These are phyloP conservation scores for Paragyromitra xinjiangensis DNA, from an alignment of 495 filamentous ascomycete genomes.

Conservation along the genomic window DNA sequence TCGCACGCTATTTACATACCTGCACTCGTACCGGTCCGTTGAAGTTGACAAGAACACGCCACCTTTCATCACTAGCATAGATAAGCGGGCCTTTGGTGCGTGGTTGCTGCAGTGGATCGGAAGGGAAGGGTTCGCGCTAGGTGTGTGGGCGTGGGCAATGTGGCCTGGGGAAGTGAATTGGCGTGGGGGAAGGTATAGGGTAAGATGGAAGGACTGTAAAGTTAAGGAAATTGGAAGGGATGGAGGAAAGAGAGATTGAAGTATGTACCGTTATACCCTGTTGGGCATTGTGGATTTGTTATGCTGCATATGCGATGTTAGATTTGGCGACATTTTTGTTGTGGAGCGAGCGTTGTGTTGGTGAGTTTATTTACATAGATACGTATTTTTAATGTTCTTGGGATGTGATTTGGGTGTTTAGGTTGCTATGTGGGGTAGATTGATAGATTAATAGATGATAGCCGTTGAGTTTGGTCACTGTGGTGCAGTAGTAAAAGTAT, in stretches of 20 bases:
- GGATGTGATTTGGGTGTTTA: not conserved
- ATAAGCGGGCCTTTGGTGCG: conserved; percentile 67
- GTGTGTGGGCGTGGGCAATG: conserved; percentile 87
- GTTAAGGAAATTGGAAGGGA: conserved; percentile 52
- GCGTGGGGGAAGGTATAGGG: conserved; percentile 83
- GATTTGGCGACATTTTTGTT: conserved; percentile 16
- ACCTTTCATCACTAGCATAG: conserved; percentile 66
- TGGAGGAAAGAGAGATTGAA: conserved; percentile 46
- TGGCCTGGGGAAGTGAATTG: conserved; percentile 83
- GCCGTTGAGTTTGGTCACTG: not conserved
- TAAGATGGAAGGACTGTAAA: conserved; percentile 72
- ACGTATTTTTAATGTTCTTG: conserved; percentile 22
- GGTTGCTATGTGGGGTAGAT: conserved; percentile 14
- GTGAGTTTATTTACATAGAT: conserved; percentile 4
- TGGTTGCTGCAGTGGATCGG: conserved; percentile 89
- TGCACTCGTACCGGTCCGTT: conserved; percentile 76
- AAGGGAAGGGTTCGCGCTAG: conserved; percentile 80
- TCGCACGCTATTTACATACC: conserved; percentile 72
- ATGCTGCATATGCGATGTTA: not conserved
- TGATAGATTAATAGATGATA: conserved; percentile 13
- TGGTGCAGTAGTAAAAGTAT: not conserved
- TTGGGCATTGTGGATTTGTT: not conserved
- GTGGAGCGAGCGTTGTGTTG: not conserved
- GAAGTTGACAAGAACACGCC: conserved; percentile 78
- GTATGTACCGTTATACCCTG: not conserved